These are phyloP conservation scores for Phytophthora europaea DNA, from an alignment of 352 stramenopile genomes.

Conservation along the genomic window DNA sequence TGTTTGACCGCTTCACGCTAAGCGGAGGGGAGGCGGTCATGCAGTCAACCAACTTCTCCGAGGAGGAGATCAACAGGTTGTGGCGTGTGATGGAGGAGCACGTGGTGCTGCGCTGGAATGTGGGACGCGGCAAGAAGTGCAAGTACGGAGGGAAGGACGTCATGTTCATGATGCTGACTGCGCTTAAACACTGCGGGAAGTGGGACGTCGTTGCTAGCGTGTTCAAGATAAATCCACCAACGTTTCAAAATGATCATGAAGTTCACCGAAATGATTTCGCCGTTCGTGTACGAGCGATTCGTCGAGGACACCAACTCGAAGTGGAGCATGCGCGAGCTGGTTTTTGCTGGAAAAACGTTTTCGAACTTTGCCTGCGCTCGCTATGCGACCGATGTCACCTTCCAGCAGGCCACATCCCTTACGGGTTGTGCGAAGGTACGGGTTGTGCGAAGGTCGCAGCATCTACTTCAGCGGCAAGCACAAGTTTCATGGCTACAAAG, in stretches of 20 bases:
- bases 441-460: neutral
- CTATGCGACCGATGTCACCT: constrained; percentile 14
- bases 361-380: constrained; percentile 4
- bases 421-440: too few relatives aligned
- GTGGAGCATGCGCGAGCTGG: neutral
- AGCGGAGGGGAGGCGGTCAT: constrained; percentile 2
- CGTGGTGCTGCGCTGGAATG: constrained; percentile 14
- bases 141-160: constrained; percentile 16
- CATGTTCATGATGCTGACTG: constrained; percentile 1
- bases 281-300: constrained; percentile 8
- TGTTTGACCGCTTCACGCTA: constrained; percentile 10
- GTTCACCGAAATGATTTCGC: constrained; percentile 1
- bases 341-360: constrained; percentile 5
- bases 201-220: constrained; percentile 16
- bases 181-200: constrained; percentile 4
- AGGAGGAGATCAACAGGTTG: constrained; percentile 5
- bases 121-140: constrained; percentile 20
- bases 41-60: constrained; percentile 11
- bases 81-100: constrained; percentile 10
- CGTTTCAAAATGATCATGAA: constrained; percentile 9
- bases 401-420: constrained; percentile 19
- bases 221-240: constrained; percentile 3
- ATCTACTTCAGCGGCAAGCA: neutral
- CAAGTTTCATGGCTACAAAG: neutral
- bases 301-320: neutral